Base-by-base conservation (phyloP, 2,329 filamentous ascomycete species). In the Pseudopithomyces maydicus region DNA sequence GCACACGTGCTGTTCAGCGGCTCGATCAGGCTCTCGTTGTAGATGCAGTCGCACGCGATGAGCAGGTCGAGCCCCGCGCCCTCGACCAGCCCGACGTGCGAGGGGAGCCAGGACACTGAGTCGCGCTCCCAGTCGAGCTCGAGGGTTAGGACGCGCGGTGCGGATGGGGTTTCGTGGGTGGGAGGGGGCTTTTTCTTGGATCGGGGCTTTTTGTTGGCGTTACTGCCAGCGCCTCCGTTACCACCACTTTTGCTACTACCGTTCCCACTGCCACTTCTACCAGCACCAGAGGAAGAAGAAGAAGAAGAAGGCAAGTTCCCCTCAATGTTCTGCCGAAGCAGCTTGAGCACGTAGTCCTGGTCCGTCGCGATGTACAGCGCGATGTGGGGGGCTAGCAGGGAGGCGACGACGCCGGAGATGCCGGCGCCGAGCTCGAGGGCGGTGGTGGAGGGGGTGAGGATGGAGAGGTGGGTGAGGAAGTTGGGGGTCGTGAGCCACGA, bases 21-120 rank as follows among this genome's bases (percentile, higher is more conserved):
- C 42, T 85, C 80, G 22, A 98, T 85, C 2, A 98, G 84, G 2
- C 90, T 85, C 63, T 97, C 91, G 76, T 98, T 99, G 80, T 96
- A 99, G 65, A 99, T 89, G 75, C 93, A 97, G 75, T 99, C 95
- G 71, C 92, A 96, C 3, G 92, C 92, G 35, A 98, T 74, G 11
- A 98, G 80, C 14, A 87, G 77, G 68, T 96, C 90, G 63, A 95
- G 83, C 82, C 68, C 65, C 8, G 26, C 35, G 14, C 56, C 10
- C 71, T 61, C 22, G 78, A 83, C 70, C 6, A 73, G 57, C n/a
- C 57, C 65, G 10, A 88, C 81, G 45, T 82, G 75, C 58, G 86
- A 83, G 0, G 82, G 80, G 7, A 80, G 65, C 3, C 70, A 68
- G 1, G 68, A 63, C 1, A 83, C 72, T 45, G 79, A 76, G 64